Percentiles rank a stretch among this genome's conserved stretches.
Conservation (phyloP, 805 yeast genomes). For the Cyberlindnera euphorbiiphila region DNA sequence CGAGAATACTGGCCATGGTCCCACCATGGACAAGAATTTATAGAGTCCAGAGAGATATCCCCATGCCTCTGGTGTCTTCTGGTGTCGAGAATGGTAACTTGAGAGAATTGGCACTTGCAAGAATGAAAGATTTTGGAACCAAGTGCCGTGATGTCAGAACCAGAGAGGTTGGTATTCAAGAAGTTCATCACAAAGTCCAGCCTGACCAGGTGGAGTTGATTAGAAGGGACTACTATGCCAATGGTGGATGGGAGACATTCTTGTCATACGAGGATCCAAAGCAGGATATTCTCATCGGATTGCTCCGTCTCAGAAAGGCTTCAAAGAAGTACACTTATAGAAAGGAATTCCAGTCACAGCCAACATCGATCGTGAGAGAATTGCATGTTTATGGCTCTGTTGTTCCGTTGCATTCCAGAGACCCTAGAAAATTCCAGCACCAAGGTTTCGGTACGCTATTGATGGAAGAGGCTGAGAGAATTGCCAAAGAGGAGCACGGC, state of each 20-base stretch:
- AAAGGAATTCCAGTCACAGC: slow-evolving; percentile 79
- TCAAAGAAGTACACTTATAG: slow-evolving; percentile 86
- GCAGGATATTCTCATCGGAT: slow-evolving; percentile 91
- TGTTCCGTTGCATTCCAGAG: slow-evolving; percentile 93
- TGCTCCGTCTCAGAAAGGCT: slow-evolving; percentile 83
- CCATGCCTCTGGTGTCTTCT: slow-evolving; percentile 96
- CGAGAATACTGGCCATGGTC: slow-evolving; percentile 90
- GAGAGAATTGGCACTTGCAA: slow-evolving; percentile 89
- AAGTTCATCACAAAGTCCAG: slow-evolving; percentile 92
- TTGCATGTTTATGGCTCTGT: slow-evolving; percentile 96
- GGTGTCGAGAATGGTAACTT: slow-evolving; percentile 98
- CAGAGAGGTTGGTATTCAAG: slow-evolving; percentile 97
- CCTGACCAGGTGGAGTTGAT: slow-evolving; percentile 97
- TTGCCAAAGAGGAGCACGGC: slow-evolving; percentile 93
- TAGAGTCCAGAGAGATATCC: slow-evolving; percentile 97
- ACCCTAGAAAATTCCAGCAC: slow-evolving; percentile 97
- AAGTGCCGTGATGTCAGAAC: slow-evolving; percentile 95
- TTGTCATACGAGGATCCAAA: slow-evolving; percentile 94
- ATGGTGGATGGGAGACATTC: slow-evolving; percentile 99
- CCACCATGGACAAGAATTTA: slow-evolving; percentile 99
- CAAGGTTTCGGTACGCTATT: slow-evolving; percentile 97
- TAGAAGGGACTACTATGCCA: slow-evolving; percentile 93
- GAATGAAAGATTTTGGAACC: slow-evolving; percentile 98
- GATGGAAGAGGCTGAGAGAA: slow-evolving; percentile 98
- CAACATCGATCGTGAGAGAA: slow-evolving; percentile 93